Base-by-base conservation (phyloP, 768 basidiomycete species). In the Rhodotorula toruloides region DNA sequence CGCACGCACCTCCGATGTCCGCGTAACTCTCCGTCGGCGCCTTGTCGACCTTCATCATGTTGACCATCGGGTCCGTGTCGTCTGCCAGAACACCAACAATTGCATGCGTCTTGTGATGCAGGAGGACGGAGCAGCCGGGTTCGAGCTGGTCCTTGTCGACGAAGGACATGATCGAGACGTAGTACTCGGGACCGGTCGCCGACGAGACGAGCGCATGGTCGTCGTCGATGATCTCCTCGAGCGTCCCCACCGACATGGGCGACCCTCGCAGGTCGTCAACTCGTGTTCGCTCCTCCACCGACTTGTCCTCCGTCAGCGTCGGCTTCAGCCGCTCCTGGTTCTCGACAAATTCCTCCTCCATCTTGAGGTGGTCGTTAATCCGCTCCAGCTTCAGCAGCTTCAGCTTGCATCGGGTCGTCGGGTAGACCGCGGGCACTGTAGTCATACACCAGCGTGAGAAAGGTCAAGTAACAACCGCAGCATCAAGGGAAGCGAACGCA, bases 171-270 rank as follows among this genome's bases (percentile, higher is more conserved):
- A 98, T 96, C 31, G 91, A 87, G 69, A 98, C 92, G 78, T 98
- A 97, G 77, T 87, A 91, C 76, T 98, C 96, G 32, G 94, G 92
- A 4, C 94, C 93, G 46, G 89, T 90, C 31, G 91, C 85, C 14
- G 91, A 90, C 77, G 89, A 90, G 76, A 99, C 87, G 77, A 99
- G 97, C n/a, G 96, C 96, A 66, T 99, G 91, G 83, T 93, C 91
- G 79, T 94, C 91, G 82, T 93, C 91, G 73, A 94, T 91, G 71
- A 93, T 74, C 79, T 99, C 96, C 80, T 98, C 96, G 78, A 99
- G 82, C 0, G 91, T 91, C 29, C 96, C 96, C 66, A 99, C 91
- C n/a, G 88, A 88, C 91, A 99, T 94, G 13, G 94, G 96, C 54
- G 86, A 88, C 12, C 96, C 96, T 40, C 94, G 86, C 40, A 99